Conservation (phyloP, 495 filamentous ascomycete genomes). For the Penicillium daleae region DNA sequence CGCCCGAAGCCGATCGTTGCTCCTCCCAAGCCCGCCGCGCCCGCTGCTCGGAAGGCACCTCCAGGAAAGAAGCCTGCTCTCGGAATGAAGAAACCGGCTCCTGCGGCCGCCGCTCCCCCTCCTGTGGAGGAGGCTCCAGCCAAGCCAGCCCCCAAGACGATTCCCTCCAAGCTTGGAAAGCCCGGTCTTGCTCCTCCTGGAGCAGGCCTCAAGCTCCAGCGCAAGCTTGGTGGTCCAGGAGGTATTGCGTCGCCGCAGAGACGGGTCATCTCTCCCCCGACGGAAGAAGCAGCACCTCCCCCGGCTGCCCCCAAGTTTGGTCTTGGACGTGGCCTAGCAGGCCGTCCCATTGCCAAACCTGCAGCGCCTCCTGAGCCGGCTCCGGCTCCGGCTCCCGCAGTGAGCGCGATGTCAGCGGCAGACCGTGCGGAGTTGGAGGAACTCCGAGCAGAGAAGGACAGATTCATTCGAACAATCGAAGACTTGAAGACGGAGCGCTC, state of each 20-base stretch:
- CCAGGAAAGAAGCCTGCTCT: conserved; percentile 57
- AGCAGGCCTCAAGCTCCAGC: conserved; percentile 68
- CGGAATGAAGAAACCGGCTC: conserved; percentile 57
- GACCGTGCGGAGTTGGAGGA: conserved; percentile 91
- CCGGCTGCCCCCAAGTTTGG: conserved; percentile 67
- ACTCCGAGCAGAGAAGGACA: conserved; percentile 80
- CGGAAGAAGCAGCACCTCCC: conserved; percentile 61
- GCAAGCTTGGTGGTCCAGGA: conserved; percentile 65
- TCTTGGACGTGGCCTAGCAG: conserved; percentile 77
- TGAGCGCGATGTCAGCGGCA: conserved; percentile 65
- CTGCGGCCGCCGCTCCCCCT: conserved; percentile 60
- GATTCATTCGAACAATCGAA: conserved; percentile 68
- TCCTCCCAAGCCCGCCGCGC: conserved; percentile 59
- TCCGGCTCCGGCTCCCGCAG: conserved; percentile 48
- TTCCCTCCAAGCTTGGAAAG: conserved; percentile 70
- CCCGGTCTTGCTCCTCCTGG: conserved; percentile 60
- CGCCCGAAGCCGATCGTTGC: conserved; percentile 83
- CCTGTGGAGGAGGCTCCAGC: conserved; percentile 59
- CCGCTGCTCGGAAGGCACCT: conserved; percentile 49
- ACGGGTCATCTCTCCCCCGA: conserved; percentile 52
- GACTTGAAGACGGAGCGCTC: conserved; percentile 77
- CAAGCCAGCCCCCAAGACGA: conserved; percentile 62
- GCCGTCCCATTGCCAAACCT: conserved; percentile 84
- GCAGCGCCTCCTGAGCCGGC: conserved; percentile 47
- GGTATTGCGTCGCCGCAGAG: conserved; percentile 67